These are phyloP conservation scores for Hypoxylon sp. DNA, from an alignment of 2,329 filamentous ascomycete species.

Conservation along the genomic window DNA sequence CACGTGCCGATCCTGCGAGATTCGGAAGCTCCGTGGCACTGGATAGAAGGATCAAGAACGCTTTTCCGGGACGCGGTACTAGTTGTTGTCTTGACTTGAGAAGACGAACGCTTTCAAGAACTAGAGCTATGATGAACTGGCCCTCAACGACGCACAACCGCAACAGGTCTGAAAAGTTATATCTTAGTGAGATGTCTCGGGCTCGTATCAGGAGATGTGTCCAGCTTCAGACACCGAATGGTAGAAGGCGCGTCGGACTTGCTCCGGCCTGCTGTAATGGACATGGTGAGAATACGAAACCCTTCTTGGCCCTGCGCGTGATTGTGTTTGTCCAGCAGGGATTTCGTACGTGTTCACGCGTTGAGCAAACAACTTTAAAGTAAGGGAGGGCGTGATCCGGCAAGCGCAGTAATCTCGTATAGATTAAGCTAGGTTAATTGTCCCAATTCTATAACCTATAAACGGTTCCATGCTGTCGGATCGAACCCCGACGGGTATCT, in stretches of 20 bases:
- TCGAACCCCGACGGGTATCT: neutral
- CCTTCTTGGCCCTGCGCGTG: neutral
- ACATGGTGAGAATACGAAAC: neutral
- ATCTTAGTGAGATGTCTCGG: constrained; percentile 14
- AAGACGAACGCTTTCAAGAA: neutral
- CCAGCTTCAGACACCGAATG: constrained; percentile 1
- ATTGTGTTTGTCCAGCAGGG: neutral
- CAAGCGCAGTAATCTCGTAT: neutral
- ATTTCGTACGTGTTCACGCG: neutral
- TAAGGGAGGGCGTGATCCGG: neutral
- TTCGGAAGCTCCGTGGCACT: constrained; percentile 32
- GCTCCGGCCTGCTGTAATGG: neutral
- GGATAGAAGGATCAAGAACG: constrained; percentile 6
- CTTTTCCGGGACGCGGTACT: constrained; percentile 22
- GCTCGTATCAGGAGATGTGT: neutral
- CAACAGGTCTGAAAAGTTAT: neutral
- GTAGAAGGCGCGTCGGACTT: constrained; percentile 8
- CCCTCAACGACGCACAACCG: neutral
- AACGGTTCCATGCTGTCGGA: neutral
- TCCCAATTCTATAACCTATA: neutral
- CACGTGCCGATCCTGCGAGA: constrained; percentile 34
- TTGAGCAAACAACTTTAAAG: neutral
- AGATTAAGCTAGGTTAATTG: neutral
- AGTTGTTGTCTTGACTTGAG: neutral
- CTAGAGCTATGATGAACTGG: neutral